phyloP scores from a whole-genome alignment of 495 filamentous ascomycete species.

The Aspergillus ostianus region DNA sequence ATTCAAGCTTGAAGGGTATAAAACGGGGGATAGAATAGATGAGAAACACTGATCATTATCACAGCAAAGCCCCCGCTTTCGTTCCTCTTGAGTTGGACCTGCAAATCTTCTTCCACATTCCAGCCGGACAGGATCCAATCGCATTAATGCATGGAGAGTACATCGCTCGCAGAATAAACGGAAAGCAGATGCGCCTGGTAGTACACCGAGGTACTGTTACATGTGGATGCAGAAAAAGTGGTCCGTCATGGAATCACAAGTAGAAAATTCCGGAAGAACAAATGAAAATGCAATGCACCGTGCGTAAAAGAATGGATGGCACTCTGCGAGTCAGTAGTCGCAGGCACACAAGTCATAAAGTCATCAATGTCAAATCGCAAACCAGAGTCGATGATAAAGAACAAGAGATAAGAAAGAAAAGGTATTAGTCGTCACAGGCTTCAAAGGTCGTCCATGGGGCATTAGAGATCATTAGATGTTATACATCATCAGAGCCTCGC shows the following conservation, averaged over 20 bases:
- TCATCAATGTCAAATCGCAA: conserved; percentile 29
- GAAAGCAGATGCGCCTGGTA: conserved; percentile 4
- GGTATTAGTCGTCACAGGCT: conserved; percentile 40
- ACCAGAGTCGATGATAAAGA: conserved; percentile 13
- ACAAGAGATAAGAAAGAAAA: conserved; percentile 18
- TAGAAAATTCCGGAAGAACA: conserved; percentile 9
- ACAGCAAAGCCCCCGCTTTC: conserved; percentile 3
- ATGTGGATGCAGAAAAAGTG: conserved; percentile 11
- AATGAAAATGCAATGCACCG: conserved; percentile 21
- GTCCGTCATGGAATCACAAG: conserved; percentile 11
- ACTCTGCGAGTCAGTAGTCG: conserved; percentile 44
- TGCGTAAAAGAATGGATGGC: conserved; percentile 36
- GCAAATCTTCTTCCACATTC: neutral
- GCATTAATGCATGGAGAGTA: conserved; percentile 1
- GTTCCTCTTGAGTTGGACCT: conserved; percentile 3
- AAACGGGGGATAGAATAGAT: conserved; percentile 7
- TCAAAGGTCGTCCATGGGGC: conserved; percentile 19
- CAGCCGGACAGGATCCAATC: neutral
- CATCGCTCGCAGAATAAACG: neutral
- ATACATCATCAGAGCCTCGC: conserved; percentile 23
- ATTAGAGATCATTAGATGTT: conserved; percentile 23
- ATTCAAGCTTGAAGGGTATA: conserved; percentile 14
- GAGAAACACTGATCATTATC: conserved; percentile 1
- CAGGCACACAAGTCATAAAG: conserved; percentile 32
- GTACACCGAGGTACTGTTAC: conserved; percentile 14